Percentiles rank a stretch among this genome's conserved stretches.
Evolutionary conservation across 176 grass and related monocot genomes (phyloP).

Genomic region (Avena atlantica): DNA sequence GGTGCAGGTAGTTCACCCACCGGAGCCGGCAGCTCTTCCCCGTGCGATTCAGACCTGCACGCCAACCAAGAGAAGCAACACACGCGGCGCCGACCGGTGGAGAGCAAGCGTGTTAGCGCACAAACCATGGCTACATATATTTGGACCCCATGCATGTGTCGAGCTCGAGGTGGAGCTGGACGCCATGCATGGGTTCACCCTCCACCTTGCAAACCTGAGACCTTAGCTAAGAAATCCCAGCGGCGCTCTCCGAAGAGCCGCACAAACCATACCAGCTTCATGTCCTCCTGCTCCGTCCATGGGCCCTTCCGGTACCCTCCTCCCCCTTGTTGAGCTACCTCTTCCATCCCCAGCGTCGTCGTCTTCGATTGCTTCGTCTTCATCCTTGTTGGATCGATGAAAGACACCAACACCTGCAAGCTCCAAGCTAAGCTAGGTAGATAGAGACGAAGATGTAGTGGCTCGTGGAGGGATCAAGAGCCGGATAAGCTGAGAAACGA

Average conservation of each 20-base stretch:
- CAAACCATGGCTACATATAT: neutral
- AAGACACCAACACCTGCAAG: neutral
- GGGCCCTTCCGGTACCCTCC: slow-evolving; percentile 55
- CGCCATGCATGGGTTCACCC: slow-evolving; percentile 27
- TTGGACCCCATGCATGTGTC: slow-evolving; percentile 18
- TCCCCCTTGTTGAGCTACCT: too few species aligned
- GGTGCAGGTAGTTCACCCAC: slow-evolving; percentile 82
- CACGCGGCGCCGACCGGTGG: neutral
- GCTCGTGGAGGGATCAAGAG: neutral
- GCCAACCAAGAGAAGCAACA: slow-evolving; percentile 13
- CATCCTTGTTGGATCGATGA: neutral
- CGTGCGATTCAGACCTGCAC: slow-evolving; percentile 60
- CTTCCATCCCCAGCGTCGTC: neutral
- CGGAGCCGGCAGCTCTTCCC: slow-evolving; percentile 79
- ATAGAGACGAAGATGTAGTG: neutral
- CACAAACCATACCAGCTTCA: slow-evolving; percentile 65
- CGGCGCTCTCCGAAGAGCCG: slow-evolving; percentile 71
- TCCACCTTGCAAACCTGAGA: slow-evolving; percentile 75
- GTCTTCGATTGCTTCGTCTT: slow-evolving; percentile 4
- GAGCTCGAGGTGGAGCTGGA: neutral
- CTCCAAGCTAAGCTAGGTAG: neutral
- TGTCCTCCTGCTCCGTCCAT: slow-evolving; percentile 75
- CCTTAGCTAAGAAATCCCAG: slow-evolving; percentile 79
- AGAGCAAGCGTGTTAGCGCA: slow-evolving; percentile 25
- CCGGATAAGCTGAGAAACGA: neutral